Percentiles rank a stretch among this genome's conserved stretches.
Evolutionary conservation across 2,329 filamentous ascomycete species (phyloP).

Genomic region (Coniella lustricola): DNA sequence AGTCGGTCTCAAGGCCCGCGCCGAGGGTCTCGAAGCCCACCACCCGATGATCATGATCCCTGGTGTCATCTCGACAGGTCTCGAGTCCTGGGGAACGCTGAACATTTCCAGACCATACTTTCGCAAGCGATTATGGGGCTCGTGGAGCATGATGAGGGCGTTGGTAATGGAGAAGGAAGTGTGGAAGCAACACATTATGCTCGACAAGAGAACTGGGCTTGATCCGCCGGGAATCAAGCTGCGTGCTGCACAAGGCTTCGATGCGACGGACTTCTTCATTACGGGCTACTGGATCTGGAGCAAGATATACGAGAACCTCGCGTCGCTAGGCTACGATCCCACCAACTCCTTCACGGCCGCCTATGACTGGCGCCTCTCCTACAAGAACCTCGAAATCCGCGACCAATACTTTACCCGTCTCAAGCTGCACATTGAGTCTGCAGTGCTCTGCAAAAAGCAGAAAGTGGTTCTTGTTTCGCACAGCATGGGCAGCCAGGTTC

Average conservation of each 20-base stretch:
- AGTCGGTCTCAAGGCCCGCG: conserved; percentile 73
- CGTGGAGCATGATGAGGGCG: conserved; percentile 98
- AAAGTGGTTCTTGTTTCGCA: conserved; percentile 87
- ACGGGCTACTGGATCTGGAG: conserved; percentile 98
- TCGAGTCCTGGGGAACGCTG: conserved; percentile 94
- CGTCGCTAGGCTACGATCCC: conserved; percentile 92
- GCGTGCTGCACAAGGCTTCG: conserved; percentile 89
- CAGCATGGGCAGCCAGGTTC: conserved; percentile 95
- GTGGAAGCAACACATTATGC: conserved; percentile 97
- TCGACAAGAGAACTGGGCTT: conserved; percentile 83
- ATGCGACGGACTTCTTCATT: conserved; percentile 93
- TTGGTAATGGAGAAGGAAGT: conserved; percentile 85
- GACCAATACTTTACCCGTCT: conserved; percentile 92
- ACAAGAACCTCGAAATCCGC: conserved; percentile 78
- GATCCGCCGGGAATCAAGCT: conserved; percentile 88
- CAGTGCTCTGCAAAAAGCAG: conserved; percentile 61
- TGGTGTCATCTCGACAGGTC: conserved; percentile 91
- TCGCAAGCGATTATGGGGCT: conserved; percentile 89
- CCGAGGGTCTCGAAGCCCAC: conserved; percentile 72
- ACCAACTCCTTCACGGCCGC: conserved; percentile 63
- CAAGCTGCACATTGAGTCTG: conserved; percentile 84
- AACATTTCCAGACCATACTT: conserved; percentile 85
- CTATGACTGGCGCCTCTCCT: conserved; percentile 90
- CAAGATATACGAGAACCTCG: conserved; percentile 95
- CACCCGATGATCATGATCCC: conserved; percentile 97